phyloP scores from a whole-genome alignment of 2,329 filamentous ascomycete species.

The Aureobasidium sp. region DNA sequence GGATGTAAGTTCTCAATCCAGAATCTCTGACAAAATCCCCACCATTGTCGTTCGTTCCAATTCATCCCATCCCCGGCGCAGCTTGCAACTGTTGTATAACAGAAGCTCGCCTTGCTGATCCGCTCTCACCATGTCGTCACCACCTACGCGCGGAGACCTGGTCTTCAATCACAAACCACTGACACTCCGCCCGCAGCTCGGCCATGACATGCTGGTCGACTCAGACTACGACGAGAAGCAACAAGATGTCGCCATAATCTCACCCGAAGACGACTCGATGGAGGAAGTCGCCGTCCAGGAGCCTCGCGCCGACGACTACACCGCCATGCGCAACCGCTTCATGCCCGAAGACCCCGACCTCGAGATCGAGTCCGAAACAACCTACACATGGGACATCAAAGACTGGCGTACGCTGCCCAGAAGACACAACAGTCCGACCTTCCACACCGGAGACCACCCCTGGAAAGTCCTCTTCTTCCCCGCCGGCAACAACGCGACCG shows the following conservation, averaged over 20 bases:
- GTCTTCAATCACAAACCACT: neutral
- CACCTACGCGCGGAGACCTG: neutral
- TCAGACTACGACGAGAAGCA: conserved; percentile 55
- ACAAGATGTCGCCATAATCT: conserved; percentile 50
- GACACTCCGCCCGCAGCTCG: conserved; percentile 37
- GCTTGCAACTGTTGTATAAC: conserved; percentile 2
- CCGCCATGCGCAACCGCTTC: conserved; percentile 76
- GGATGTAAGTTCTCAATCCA: conserved; percentile 9
- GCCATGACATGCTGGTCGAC: conserved; percentile 56
- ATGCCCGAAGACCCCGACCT: conserved; percentile 72
- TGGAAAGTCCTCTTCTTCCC: conserved; percentile 97
- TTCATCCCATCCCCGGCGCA: neutral
- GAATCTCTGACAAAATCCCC: neutral
- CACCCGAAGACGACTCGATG: conserved; percentile 51
- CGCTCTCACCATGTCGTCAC: neutral
- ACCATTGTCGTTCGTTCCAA: neutral
- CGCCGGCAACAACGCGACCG: conserved; percentile 78
- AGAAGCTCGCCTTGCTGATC: conserved; percentile 2
- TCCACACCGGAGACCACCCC: conserved; percentile 77
- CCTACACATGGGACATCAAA: conserved; percentile 80
- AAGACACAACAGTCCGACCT: conserved; percentile 80
- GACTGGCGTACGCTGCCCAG: conserved; percentile 69
- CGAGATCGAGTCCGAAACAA: conserved; percentile 65
- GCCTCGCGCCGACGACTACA: conserved; percentile 54
- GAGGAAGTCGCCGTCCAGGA: conserved; percentile 35